Evolutionary conservation across 2,329 filamentous ascomycete species (phyloP).

Genomic region (Tolypocladium ophioglossoides): DNA sequence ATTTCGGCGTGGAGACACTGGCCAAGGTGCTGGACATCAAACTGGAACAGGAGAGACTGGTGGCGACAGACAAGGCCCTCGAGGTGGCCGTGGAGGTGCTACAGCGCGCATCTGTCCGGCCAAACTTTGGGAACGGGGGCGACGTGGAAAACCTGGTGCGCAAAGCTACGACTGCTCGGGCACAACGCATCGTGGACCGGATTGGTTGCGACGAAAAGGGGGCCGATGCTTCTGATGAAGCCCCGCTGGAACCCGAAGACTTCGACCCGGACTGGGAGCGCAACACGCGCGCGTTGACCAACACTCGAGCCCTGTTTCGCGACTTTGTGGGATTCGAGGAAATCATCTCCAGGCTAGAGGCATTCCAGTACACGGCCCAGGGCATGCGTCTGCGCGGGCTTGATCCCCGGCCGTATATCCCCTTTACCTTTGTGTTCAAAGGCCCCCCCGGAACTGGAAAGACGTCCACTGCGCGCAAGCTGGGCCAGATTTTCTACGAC

Average conservation of each 20-base stretch:
- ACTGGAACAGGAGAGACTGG: conserved; percentile 43
- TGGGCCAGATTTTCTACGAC: conserved; percentile 29
- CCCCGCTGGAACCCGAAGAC: too few relatives aligned
- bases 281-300: too few relatives aligned
- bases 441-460: conserved; percentile 60
- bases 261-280: too few relatives aligned
- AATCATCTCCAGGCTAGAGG: conserved; percentile 42
- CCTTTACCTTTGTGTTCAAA: conserved; percentile 58
- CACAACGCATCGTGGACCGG: too few relatives aligned
- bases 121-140: too few relatives aligned
- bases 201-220: too few relatives aligned
- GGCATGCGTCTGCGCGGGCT: conserved; percentile 39
- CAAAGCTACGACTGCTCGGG: too few relatives aligned
- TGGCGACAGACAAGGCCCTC: conserved; percentile 27
- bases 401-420: conserved; percentile 42
- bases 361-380: conserved; percentile 42
- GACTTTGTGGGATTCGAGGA: conserved; percentile 26
- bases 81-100: too few relatives aligned
- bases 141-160: too few relatives aligned
- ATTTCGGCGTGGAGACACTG: conserved; percentile 52
- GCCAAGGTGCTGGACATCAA: conserved; percentile 52
- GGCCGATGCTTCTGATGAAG: too few relatives aligned
- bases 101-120: too few relatives aligned
- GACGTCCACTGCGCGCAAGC: conserved; percentile 56
- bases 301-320: too few relatives aligned